These are phyloP conservation scores for Camelina laxa DNA, from an alignment of 345 rosid genomes.

Conservation along the genomic window DNA sequence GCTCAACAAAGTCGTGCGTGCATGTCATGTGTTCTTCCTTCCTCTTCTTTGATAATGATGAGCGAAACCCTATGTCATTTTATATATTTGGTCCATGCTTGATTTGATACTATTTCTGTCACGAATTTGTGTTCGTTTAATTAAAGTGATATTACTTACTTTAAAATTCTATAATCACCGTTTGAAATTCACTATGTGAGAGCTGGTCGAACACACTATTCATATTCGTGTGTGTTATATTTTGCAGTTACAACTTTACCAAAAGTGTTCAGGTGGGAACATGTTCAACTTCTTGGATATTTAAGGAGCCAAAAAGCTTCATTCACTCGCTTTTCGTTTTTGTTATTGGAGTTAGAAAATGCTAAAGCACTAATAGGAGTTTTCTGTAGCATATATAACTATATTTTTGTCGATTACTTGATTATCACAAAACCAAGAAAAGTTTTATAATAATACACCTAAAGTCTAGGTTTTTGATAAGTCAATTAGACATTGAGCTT, in stretches of 20 bases:
- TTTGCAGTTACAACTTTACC: no score
- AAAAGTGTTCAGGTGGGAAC: background rate
- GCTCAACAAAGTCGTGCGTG: constrained; percentile 21
- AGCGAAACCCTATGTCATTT: constrained; percentile 26
- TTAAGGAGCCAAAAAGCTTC: background rate
- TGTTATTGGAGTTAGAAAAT: background rate
- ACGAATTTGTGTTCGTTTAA: background rate
- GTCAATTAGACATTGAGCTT: background rate
- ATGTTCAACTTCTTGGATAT: constrained; percentile 1
- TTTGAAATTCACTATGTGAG: no score
- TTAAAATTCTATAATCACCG: background rate
- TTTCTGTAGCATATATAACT: background rate
- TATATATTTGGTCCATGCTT: background rate
- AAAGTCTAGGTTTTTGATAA: background rate
- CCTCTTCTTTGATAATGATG: background rate
- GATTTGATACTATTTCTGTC: background rate
- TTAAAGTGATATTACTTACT: background rate
- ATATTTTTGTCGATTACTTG: background rate
- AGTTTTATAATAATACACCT: background rate
- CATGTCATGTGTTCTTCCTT: constrained; percentile 23
- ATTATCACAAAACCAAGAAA: background rate
- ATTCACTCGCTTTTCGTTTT: background rate
- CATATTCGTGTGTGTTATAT: no score
- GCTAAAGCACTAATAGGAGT: background rate
- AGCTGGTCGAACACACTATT: no score